Evolutionary conservation across 768 basidiomycete genomes (phyloP).

Genomic region (Boletus rufocinnamomeus): DNA sequence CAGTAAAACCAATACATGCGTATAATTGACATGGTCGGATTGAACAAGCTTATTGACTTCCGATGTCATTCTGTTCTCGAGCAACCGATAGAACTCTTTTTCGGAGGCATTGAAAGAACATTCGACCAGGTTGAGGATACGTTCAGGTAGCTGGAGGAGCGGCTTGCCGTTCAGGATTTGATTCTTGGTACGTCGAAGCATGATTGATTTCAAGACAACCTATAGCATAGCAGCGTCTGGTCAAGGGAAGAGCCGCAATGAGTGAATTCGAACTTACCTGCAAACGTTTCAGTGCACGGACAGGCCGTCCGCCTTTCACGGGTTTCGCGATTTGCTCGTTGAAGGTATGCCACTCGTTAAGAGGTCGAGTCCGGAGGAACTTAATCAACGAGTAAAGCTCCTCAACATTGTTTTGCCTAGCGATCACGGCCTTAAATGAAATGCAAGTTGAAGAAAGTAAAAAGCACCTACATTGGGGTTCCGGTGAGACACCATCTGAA

Average conservation of each 20-base stretch:
- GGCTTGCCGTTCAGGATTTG: conserved; percentile 75
- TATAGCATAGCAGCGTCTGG: conserved; percentile 26
- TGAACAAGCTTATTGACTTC: conserved; percentile 68
- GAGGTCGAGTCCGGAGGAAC: conserved; percentile 81
- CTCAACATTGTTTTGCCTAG: conserved; percentile 84
- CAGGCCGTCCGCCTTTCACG: conserved; percentile 65
- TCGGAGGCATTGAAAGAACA: conserved; percentile 82
- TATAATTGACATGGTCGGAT: conserved; percentile 59
- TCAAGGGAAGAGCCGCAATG: background rate
- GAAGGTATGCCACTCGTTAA: conserved; percentile 80
- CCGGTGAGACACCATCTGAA: conserved; percentile 90
- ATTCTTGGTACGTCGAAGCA: conserved; percentile 87
- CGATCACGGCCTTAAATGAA: background rate
- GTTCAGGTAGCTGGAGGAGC: conserved; percentile 76
- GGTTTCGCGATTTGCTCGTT: conserved; percentile 77
- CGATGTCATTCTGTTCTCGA: conserved; percentile 67
- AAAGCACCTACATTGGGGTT: conserved; percentile 60
- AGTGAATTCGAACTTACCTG: conserved; percentile 49
- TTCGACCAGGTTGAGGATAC: conserved; percentile 67
- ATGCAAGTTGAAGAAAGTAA: background rate
- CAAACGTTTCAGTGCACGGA: conserved; percentile 78
- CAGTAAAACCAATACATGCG: conserved; percentile 67
- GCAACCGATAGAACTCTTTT: conserved; percentile 71
- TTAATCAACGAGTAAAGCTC: conserved; percentile 89
- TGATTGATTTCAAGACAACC: conserved; percentile 81